Percentiles rank a stretch among this genome's conserved stretches.
Conservation (phyloP, 2,329 filamentous ascomycete genomes). For the Fonsecaea multimorphosa region DNA sequence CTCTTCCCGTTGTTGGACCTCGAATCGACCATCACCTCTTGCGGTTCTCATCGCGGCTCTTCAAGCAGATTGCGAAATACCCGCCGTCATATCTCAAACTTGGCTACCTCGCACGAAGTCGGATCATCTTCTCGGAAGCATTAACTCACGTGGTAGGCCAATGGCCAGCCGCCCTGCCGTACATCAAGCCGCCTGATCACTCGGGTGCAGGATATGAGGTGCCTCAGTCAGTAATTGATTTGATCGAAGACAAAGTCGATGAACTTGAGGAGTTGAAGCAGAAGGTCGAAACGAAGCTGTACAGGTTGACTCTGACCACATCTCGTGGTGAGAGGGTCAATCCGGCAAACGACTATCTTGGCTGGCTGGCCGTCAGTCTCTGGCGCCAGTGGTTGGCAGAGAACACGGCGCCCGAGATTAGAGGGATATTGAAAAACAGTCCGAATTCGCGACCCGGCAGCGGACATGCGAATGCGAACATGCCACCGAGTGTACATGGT, state of each 20-base stretch:
- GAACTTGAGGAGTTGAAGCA: slow-evolving; percentile 84
- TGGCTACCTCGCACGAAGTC: slow-evolving; percentile 81
- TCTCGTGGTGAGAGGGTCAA: slow-evolving; percentile 80
- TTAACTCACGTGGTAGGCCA: slow-evolving; percentile 93
- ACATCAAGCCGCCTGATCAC: slow-evolving; percentile 65
- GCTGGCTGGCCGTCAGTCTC: slow-evolving; percentile 85
- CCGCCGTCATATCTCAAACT: slow-evolving; percentile 90
- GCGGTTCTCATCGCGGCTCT: slow-evolving; percentile 86
- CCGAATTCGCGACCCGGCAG: slow-evolving; percentile 31
- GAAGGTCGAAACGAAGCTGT: slow-evolving; percentile 79
- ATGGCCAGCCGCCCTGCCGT: slow-evolving; percentile 82
- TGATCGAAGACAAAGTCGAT: slow-evolving; percentile 94
- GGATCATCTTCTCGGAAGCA: slow-evolving; percentile 84
- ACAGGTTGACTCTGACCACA: slow-evolving; percentile 79
- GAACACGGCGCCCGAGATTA: slow-evolving; percentile 76
- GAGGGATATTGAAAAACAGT: slow-evolving; percentile 53
- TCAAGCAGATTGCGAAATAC: slow-evolving; percentile 97
- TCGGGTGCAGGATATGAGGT: slow-evolving; percentile 55
- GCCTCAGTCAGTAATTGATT: slow-evolving; percentile 76
- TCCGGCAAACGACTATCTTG: slow-evolving; percentile 78
- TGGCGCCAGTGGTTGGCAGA: slow-evolving; percentile 95
- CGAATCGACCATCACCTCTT: slow-evolving; percentile 92
- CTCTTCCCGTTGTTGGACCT: slow-evolving; percentile 82
- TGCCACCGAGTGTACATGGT: slow-evolving; percentile 17
- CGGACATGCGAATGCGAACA: slow-evolving; percentile 21